phyloP scores from a whole-genome alignment of 2,329 filamentous ascomycete species.

The Emergomyces africanus region DNA sequence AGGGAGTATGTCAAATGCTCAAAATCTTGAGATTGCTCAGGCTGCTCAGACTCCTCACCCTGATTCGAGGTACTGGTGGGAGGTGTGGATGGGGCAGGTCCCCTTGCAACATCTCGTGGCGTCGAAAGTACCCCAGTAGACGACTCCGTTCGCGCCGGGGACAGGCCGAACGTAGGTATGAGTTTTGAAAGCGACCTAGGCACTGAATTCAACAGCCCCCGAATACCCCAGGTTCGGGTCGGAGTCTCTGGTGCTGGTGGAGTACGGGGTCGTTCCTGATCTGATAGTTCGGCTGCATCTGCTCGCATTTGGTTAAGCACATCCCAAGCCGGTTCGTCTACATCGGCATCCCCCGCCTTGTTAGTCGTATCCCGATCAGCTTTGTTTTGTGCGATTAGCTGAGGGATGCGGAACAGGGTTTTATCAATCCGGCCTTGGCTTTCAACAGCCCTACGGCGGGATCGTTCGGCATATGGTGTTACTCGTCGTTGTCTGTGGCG shows the following conservation, averaged over 20 bases:
- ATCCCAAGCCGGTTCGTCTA: not conserved
- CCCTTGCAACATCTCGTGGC: not conserved
- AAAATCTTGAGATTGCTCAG: slow-evolving; percentile 8
- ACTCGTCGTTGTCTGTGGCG: slow-evolving; percentile 7
- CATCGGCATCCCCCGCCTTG: not conserved
- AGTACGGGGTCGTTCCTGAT: slow-evolving; percentile 5
- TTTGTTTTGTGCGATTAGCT: slow-evolving; percentile 20
- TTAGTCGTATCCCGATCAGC: slow-evolving; percentile 10
- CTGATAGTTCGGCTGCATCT: not conserved
- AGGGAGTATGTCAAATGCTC: slow-evolving; percentile 17
- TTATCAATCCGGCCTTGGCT: slow-evolving; percentile 20
- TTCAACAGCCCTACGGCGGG: slow-evolving; percentile 19
- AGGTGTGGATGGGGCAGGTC: not conserved
- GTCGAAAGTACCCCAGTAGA: slow-evolving; percentile 6
- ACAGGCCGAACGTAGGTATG: slow-evolving; percentile 13
- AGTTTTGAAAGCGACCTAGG: slow-evolving; percentile 19
- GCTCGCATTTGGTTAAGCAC: slow-evolving; percentile 3
- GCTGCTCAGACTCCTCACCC: slow-evolving; percentile 6
- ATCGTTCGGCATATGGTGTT: slow-evolving; percentile 19
- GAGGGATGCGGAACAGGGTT: slow-evolving; percentile 23
- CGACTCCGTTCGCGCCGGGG: slow-evolving; percentile 9
- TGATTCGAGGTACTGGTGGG: not conserved
- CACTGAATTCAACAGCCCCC: slow-evolving; percentile 20
- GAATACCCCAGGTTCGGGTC: slow-evolving; percentile 17
- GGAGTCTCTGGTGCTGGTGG: slow-evolving; percentile 16